Percentiles rank a stretch among this genome's conserved stretches.
phyloP scores from a whole-genome alignment of 164 flowering plant genomes.

The Vitis labrusca region DNA sequence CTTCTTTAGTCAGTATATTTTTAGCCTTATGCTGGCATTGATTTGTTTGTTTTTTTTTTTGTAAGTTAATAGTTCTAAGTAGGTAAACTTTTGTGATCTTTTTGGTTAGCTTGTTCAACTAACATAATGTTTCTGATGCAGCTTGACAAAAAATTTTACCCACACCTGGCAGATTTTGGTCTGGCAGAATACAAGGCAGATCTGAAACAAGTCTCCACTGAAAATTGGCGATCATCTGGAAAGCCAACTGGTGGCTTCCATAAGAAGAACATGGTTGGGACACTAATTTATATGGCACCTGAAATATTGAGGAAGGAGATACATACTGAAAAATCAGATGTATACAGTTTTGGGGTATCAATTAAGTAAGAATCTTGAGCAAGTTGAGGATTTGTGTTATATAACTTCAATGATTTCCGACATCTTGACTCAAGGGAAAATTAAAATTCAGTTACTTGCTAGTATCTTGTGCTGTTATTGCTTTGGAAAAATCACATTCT shows the following conservation, averaged over 20 bases:
- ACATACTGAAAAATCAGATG: conserved; percentile 90
- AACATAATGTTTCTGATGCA: conserved; percentile 32
- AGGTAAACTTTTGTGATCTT: not conserved
- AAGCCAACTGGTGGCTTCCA: conserved; percentile 99
- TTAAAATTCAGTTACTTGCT: not conserved
- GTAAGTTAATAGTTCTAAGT: not conserved
- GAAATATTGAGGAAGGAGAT: conserved; percentile 79
- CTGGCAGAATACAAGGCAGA: conserved; percentile 75
- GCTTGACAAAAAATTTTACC: conserved; percentile 65
- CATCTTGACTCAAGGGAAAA: not conserved
- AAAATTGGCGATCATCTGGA: conserved; percentile 87
- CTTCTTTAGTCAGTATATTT: conserved; percentile 3
- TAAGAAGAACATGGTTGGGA: conserved; percentile 94
- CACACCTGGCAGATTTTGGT: conserved; percentile 91
- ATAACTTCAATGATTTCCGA: not conserved
- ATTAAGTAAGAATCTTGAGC: conserved; percentile 63
- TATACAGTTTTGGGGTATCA: conserved; percentile 82
- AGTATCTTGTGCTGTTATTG: not conserved
- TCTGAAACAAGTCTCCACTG: conserved; percentile 54
- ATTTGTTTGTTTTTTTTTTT: not conserved
- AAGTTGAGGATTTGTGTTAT: not conserved
- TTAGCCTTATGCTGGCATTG: not conserved
- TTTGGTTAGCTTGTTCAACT: not conserved
- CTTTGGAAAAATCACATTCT: too few species aligned
- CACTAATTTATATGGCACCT: conserved; percentile 96